phyloP scores from a whole-genome alignment of 371 early-diverging fungal genomes.

The Rhizomucor pusillus region DNA sequence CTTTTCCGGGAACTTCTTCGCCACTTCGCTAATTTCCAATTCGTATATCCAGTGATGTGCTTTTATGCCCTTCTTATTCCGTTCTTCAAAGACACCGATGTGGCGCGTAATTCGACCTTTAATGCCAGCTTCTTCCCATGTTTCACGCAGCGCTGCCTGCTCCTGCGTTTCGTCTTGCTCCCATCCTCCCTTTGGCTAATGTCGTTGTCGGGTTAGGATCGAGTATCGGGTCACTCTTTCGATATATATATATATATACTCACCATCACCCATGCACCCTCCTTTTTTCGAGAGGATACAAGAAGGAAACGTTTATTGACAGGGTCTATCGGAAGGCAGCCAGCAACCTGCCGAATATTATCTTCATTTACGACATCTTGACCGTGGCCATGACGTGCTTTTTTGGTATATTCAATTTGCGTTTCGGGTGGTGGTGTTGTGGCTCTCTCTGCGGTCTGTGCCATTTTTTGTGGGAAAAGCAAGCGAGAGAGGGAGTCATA shows the following conservation, averaged over 20 bases:
- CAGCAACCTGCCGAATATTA: constrained; percentile 54
- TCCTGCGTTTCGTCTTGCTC: constrained; percentile 65
- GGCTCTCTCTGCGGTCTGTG: too few species aligned
- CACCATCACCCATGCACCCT: constrained; percentile 57
- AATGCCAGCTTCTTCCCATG: constrained; percentile 69
- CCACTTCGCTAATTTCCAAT: constrained; percentile 54
- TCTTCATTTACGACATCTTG: constrained; percentile 31
- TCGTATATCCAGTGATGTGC: constrained; percentile 61
- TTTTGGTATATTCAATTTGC: constrained; percentile 33
- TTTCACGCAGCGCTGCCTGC: constrained; percentile 63
- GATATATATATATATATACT: constrained; percentile 4
- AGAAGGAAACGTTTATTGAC: constrained; percentile 46
- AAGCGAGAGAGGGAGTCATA: too few species aligned
- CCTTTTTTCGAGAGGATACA: constrained; percentile 52
- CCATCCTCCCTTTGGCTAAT: constrained; percentile 68
- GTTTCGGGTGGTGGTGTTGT: background rate
- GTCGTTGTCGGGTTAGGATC: background rate
- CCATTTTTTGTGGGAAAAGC: too few species aligned
- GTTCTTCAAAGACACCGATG: constrained; percentile 55
- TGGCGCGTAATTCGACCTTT: constrained; percentile 51
- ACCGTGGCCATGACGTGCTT: constrained; percentile 42
- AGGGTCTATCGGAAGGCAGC: constrained; percentile 60
- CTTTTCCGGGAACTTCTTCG: constrained; percentile 59
- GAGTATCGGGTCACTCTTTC: too few species aligned
- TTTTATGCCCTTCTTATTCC: constrained; percentile 49